Conservation (phyloP, 768 basidiomycete species). For the Tylopilus balloui region DNA sequence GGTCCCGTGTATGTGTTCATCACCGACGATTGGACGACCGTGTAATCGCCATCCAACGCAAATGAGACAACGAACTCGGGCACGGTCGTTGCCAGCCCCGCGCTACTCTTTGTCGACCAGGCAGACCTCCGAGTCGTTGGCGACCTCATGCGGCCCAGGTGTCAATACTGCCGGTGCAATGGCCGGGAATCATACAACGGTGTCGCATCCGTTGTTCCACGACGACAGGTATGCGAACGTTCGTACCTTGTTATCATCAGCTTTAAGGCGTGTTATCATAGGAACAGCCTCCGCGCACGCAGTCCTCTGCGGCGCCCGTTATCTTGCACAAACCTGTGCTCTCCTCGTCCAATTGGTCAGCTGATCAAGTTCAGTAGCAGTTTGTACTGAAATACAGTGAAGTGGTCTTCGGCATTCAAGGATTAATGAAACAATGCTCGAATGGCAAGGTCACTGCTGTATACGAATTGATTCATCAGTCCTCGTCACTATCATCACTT, state of each 20-base stretch:
- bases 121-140: conserved; percentile 48
- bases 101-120: conserved; percentile 56
- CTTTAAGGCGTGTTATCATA: not conserved
- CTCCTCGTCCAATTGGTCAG: conserved; percentile 34
- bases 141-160: not conserved
- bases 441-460: conserved; percentile 1
- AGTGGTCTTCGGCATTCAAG: conserved; percentile 2
- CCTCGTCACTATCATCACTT: conserved; percentile 54
- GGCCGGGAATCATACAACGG: conserved; percentile 1
- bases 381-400: conserved; percentile 3
- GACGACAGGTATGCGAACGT: not conserved
- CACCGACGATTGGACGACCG: conserved; percentile 57
- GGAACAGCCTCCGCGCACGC: conserved; percentile 23
- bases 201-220: not conserved
- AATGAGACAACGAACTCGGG: conserved; percentile 31
- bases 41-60: conserved; percentile 42
- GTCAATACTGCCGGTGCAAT: not conserved
- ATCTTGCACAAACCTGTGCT: conserved; percentile 18
- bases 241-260: not conserved
- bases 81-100: conserved; percentile 44
- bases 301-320: conserved; percentile 27
- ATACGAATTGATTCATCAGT: conserved; percentile 35
- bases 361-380: conserved; percentile 1
- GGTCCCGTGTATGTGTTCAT: conserved; percentile 74
- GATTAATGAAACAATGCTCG: conserved; percentile 4